Evolutionary conservation across 768 basidiomycete genomes (phyloP), one percentile per base, ranked within the genome.

Genomic region (Mrakia frigida): DNA sequence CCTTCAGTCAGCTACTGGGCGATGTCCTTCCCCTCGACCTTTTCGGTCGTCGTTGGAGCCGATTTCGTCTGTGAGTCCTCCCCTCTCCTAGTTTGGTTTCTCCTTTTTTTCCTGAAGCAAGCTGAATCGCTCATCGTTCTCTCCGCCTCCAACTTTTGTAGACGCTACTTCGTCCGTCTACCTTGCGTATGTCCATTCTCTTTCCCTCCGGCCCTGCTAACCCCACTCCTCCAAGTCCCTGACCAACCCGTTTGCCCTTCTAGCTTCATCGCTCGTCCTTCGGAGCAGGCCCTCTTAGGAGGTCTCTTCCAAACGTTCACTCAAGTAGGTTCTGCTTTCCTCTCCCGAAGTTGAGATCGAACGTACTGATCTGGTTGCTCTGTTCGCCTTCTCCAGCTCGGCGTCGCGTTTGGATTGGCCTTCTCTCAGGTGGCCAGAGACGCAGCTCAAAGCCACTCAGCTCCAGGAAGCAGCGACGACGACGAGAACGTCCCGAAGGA

Each of bases 261-360:
- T 14, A 50, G 46, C n/a, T n/a, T 13, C n/a, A 39, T 60, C 28
- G 67, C 46, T 0, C 0, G 14, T 4, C 31, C 70, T 10, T 25
- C 31, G 9, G 73, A 79, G 50, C 78, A 70, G 28, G 72, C 59
- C 28, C 43, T 76, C 4, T 25, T 43, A 16, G 73, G 52, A 33
- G 75, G 52, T 10, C 37, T 79, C 41, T 65, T 70, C 41, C 61
- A 31, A 37, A 50, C 33, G 7, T 10, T 61, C 16, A 52, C 35
- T 3, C 33, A 70, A 18, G 52, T 67, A 14, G 5, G 46, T 21
- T 3, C 13, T 1, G 5, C 46, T 6, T 50, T 11, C 39, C 5
- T 11, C 14, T 1, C 18, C 21, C 18, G 46, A 50, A 2, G 18
- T 50, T 21, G 2, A 2, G 18, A 50, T 10, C 6, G 16, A 18